These are phyloP conservation scores for Barnettozyma sp. DNA, from an alignment of 805 yeast species.

Conservation along the genomic window DNA sequence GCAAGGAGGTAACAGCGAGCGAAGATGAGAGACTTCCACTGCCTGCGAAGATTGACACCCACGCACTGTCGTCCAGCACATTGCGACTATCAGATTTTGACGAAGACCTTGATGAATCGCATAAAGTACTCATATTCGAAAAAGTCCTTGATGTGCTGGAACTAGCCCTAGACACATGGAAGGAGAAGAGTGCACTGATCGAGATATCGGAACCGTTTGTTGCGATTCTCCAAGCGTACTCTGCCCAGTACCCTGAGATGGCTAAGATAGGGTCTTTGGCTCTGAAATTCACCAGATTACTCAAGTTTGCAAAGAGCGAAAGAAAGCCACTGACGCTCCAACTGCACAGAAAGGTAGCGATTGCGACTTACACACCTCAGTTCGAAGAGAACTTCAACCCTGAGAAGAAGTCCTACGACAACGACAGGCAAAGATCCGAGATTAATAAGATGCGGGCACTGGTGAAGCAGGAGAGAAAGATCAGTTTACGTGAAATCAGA, in stretches of 20 bases:
- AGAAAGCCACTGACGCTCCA: slow-evolving; percentile 75
- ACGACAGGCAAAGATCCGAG: slow-evolving; percentile 76
- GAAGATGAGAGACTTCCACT: slow-evolving; percentile 22
- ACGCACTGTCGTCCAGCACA: slow-evolving; percentile 5
- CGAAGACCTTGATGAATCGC: slow-evolving; percentile 25
- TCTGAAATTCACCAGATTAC: slow-evolving; percentile 42
- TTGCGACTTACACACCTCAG: slow-evolving; percentile 80
- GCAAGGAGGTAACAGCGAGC: slow-evolving; percentile 9
- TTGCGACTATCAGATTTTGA: slow-evolving; percentile 21
- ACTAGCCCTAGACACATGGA: slow-evolving; percentile 41
- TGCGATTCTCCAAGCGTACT: slow-evolving; percentile 35
- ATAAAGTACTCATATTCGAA: slow-evolving; percentile 20
- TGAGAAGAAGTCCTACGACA: slow-evolving; percentile 86
- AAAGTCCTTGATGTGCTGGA: slow-evolving; percentile 29
- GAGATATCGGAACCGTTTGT: slow-evolving; percentile 51
- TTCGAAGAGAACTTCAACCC: slow-evolving; percentile 96
- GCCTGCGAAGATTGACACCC: slow-evolving; percentile 9
- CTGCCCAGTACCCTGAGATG: slow-evolving; percentile 31
- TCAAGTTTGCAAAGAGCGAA: slow-evolving; percentile 40
- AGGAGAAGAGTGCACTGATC: slow-evolving; percentile 51
- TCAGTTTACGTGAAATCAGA: slow-evolving; percentile 82
- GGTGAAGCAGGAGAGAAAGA: slow-evolving; percentile 87
- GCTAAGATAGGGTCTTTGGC: slow-evolving; percentile 29
- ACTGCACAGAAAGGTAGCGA: slow-evolving; percentile 75
- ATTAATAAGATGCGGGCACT: slow-evolving; percentile 74